Percentiles rank a stretch among this genome's conserved stretches.
phyloP scores from a whole-genome alignment of 2,329 filamentous ascomycete genomes.

The Myriosclerotinia duriaeana region DNA sequence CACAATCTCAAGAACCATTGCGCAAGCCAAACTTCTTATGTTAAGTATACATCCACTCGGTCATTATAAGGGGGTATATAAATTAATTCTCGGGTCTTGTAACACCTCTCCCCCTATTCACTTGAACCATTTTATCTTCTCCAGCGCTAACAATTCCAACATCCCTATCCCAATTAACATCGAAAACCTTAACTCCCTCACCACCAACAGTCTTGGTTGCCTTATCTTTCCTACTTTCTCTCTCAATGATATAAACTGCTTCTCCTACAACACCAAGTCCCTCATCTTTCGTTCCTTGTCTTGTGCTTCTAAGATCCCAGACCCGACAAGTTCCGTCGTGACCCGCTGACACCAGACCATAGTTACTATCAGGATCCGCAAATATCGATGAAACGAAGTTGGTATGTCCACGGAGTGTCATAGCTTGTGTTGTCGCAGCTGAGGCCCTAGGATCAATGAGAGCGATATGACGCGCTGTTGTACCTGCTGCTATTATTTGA shows the following conservation, averaged over 20 bases:
- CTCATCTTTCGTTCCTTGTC: slow-evolving; percentile 58
- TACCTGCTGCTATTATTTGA: slow-evolving; percentile 67
- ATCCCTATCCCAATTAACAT: slow-evolving; percentile 78
- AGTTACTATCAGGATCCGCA: slow-evolving; percentile 60
- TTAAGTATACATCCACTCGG: slow-evolving; percentile 14
- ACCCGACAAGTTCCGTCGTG: slow-evolving; percentile 91
- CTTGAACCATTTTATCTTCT: slow-evolving; percentile 92
- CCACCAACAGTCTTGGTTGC: slow-evolving; percentile 67
- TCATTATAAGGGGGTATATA: slow-evolving; percentile 23
- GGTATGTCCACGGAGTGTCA: slow-evolving; percentile 88
- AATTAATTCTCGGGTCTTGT: slow-evolving; percentile 32
- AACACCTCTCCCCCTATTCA: slow-evolving; percentile 57
- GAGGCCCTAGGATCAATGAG: slow-evolving; percentile 87
- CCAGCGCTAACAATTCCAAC: slow-evolving; percentile 89
- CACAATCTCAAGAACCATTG: neutral
- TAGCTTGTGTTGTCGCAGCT: slow-evolving; percentile 72
- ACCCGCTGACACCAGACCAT: slow-evolving; percentile 83
- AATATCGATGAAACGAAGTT: slow-evolving; percentile 63
- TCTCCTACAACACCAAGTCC: slow-evolving; percentile 64
- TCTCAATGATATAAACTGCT: slow-evolving; percentile 70
- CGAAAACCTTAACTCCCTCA: slow-evolving; percentile 87
- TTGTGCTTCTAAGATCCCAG: slow-evolving; percentile 82
- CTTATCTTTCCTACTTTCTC: slow-evolving; percentile 65
- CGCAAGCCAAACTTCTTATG: neutral
- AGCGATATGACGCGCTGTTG: slow-evolving; percentile 81